phyloP scores from a whole-genome alignment of 1,284 basidiomycete species.

The Naganishia sp. region DNA sequence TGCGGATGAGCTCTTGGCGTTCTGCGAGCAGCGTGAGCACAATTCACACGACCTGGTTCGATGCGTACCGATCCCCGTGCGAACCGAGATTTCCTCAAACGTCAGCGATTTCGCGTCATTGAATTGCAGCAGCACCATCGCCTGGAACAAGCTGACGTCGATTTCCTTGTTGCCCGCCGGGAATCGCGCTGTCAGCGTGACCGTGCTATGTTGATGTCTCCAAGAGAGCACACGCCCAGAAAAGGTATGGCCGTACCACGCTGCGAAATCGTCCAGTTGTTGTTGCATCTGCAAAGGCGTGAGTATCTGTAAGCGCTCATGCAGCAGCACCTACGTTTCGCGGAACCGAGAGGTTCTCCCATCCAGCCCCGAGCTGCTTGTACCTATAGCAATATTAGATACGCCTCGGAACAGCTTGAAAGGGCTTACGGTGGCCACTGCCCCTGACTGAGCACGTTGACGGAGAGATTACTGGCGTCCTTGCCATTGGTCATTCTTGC shows the following conservation, averaged over 20 bases:
- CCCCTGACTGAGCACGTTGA: constrained; percentile 60
- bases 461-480: constrained; percentile 54
- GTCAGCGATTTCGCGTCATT: constrained; percentile 64
- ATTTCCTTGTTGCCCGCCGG: constrained; percentile 76
- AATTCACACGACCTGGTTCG: too few species aligned
- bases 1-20: constrained; percentile 72
- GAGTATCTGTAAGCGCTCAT: neutral
- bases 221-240: constrained; percentile 67
- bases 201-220: constrained; percentile 79
- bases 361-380: constrained; percentile 36
- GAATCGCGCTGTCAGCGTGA: constrained; percentile 71
- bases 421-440: constrained; percentile 59
- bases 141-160: constrained; percentile 86
- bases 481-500: constrained; percentile 52
- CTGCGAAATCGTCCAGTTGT: constrained; percentile 64
- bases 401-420: neutral
- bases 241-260: constrained; percentile 61
- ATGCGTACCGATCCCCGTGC: constrained; percentile 81
- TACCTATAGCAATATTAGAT: constrained; percentile 3
- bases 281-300: constrained; percentile 63
- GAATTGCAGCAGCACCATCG: constrained; percentile 85
- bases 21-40: constrained; percentile 56
- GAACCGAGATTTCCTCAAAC: constrained; percentile 69
- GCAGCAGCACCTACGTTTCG: constrained; percentile 12
- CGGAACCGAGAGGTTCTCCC: constrained; percentile 35